Conservation (phyloP, 2,329 filamentous ascomycete genomes). For the Incumbomyces delicatus region DNA sequence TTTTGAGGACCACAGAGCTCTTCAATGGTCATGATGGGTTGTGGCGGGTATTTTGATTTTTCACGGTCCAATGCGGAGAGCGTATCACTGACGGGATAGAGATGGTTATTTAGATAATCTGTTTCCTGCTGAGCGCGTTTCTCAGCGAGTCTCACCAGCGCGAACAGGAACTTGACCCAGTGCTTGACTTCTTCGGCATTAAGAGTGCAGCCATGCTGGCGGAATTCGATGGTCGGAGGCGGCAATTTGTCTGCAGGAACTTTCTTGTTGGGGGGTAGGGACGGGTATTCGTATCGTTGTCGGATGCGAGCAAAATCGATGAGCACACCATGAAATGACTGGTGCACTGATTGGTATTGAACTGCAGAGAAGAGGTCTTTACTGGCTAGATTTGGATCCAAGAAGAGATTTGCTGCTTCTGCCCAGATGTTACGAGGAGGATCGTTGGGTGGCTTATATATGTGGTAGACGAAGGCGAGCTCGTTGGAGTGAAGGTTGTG, state of each 20-base stretch:
- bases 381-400: neutral
- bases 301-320: constrained; percentile 5
- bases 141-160: constrained; percentile 10
- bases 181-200: constrained; percentile 9
- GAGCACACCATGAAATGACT: neutral
- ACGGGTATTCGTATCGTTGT: constrained; percentile 14
- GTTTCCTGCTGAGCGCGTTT: constrained; percentile 9
- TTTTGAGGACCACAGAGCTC: neutral
- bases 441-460: neutral
- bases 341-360: neutral
- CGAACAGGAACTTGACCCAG: constrained; percentile 16
- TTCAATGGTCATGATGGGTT: neutral
- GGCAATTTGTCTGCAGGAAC: constrained; percentile 7
- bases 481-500: neutral
- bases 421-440: neutral
- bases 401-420: neutral
- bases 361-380: neutral
- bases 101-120: neutral
- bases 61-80: neutral
- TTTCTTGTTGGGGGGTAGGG: constrained; percentile 8
- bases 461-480: neutral
- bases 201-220: constrained; percentile 15
- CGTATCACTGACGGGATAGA: neutral
- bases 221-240: constrained; percentile 17
- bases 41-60: neutral